Conservation (phyloP, 768 basidiomycete genomes). For the Rhodotorula diobovata region DNA sequence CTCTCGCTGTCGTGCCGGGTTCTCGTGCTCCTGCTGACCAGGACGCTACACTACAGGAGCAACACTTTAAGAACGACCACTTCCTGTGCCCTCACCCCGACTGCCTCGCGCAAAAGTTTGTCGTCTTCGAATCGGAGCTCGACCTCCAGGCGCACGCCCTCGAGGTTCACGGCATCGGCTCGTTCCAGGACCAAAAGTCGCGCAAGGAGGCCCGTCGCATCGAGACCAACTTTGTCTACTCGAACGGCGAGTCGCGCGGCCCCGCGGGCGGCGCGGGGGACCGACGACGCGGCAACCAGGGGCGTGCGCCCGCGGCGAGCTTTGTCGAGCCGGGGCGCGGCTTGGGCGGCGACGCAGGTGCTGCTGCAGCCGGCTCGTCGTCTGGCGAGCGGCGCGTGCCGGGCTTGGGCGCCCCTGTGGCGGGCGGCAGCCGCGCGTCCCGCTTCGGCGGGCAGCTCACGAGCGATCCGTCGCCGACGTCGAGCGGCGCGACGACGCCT, state of each 20-base stretch:
- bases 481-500: slow-evolving; percentile 8
- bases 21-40: neutral
- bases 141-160: slow-evolving; percentile 91
- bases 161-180: slow-evolving; percentile 62
- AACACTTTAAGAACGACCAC: slow-evolving; percentile 70
- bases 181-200: slow-evolving; percentile 61
- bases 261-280: slow-evolving; percentile 5
- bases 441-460: slow-evolving; percentile 20
- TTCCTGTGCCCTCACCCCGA: slow-evolving; percentile 66
- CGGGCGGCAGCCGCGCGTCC: neutral
- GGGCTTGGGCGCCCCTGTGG: slow-evolving; percentile 25
- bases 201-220: slow-evolving; percentile 65
- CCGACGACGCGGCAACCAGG: slow-evolving; percentile 1
- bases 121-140: slow-evolving; percentile 80
- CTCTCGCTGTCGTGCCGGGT: slow-evolving; percentile 8
- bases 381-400: slow-evolving; percentile 39
- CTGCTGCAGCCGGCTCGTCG: too few species aligned
- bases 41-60: slow-evolving; percentile 67
- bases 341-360: neutral
- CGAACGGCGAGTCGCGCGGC: slow-evolving; percentile 18
- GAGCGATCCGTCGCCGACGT: neutral
- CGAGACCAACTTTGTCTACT: slow-evolving; percentile 54
- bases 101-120: slow-evolving; percentile 84
- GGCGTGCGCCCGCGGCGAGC: slow-evolving; percentile 12
- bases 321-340: slow-evolving; percentile 19